These are phyloP conservation scores for Rhizophora mangle DNA, from an alignment of 345 rosid genomes.

Conservation along the genomic window DNA sequence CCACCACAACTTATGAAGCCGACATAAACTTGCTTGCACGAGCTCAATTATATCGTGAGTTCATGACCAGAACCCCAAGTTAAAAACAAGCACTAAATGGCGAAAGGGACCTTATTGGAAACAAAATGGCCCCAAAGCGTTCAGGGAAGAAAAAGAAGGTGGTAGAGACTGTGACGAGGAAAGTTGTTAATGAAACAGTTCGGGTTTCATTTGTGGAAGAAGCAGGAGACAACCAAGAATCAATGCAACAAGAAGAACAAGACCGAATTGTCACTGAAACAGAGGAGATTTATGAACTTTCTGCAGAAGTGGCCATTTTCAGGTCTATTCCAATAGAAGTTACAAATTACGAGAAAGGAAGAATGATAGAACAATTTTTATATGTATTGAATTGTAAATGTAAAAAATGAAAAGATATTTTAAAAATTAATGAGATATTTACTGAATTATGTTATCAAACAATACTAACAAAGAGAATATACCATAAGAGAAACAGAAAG, in stretches of 20 bases:
- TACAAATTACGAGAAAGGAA: too few species aligned
- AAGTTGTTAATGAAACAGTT: conserved; percentile 38
- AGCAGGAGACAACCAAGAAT: conserved; percentile 7
- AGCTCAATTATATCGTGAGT: too few species aligned
- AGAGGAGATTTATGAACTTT: conserved; percentile 1
- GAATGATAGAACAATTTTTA: too few species aligned
- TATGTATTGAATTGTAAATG: too few species aligned
- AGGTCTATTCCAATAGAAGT: conserved; percentile 1
- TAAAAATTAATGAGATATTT: too few species aligned
- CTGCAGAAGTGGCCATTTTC: background rate
- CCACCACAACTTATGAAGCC: background rate
- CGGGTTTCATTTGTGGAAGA: conserved; percentile 23
- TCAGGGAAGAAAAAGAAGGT: conserved; percentile 15
- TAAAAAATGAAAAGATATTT: too few species aligned
- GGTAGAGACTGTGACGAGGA: conserved; percentile 31
- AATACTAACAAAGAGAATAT: background rate
- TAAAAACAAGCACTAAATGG: too few species aligned
- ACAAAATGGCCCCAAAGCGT: conserved; percentile 49
- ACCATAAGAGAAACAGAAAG: conserved; percentile 3
- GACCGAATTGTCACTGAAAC: background rate
- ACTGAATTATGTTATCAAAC: too few species aligned
- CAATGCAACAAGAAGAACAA: background rate
- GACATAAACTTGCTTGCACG: too few species aligned
- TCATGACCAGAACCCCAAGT: too few species aligned
- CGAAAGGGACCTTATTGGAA: too few species aligned